Evolutionary conservation across 169 alveolate species (phyloP), one percentile per base, ranked within the genome.

Genomic region (Plasmodium billcollinsi): DNA sequence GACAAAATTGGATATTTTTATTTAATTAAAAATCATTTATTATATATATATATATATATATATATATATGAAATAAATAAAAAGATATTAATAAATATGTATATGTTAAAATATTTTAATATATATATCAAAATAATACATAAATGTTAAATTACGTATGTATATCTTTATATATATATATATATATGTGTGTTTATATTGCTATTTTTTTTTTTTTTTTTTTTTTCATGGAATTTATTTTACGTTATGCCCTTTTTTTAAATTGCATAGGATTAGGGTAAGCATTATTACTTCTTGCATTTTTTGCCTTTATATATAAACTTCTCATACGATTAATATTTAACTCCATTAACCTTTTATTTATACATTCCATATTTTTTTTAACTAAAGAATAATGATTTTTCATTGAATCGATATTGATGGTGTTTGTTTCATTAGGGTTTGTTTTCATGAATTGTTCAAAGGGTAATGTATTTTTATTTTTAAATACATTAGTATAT

Each of bases 281-380:
- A 21, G 29, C 1, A 20, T n/a, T 71, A 47, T 49, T 18, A 21
- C 18, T 15, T 3, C 59, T 58, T 29, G 59, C n/a, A 29, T 59
- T 52, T 21, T 47, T 74, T 50, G 88, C 49, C 54, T 12, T 26
- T 29, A 74, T 33, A 63, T 18, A 59, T 56, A 74, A 12, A 43
- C 39, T 24, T 15, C 39, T 62, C 73, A 74, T 74, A 50, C 29
- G 12, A 62, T 74, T 74, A 18, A 61, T 61, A 50, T 74, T 74
- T 26, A 74, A 3, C 18, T 74, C 56, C 74, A 74, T 52, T 74
- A 74, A 33, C 33, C 63, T 29, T 21, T 61, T 61, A 52, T 43
- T 74, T 24, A 74, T 74, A 6, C 14, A 59, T 43, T 74, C 88
- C 49, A 74, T 67, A 67, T 61, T 58, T 15, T 61, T 62, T 65